Conservation (phyloP, 179 eudicot species). For the Sideroxylon spinosum region DNA sequence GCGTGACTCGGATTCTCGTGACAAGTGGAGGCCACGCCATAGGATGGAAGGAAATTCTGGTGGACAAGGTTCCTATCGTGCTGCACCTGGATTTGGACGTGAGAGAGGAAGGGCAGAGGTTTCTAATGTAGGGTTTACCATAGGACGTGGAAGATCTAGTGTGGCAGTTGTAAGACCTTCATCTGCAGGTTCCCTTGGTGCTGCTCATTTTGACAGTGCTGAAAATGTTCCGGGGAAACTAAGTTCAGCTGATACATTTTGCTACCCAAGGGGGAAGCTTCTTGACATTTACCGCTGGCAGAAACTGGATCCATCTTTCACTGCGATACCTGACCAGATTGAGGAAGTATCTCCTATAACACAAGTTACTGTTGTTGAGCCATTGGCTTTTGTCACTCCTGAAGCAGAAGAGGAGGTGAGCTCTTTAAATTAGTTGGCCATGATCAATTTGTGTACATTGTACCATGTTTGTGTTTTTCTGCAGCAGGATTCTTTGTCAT, state of each 20-base stretch:
- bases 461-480: background rate
- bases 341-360: slow-evolving; percentile 57
- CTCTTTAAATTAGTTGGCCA: background rate
- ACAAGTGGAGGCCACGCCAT: slow-evolving; percentile 98
- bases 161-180: slow-evolving; percentile 34
- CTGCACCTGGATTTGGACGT: slow-evolving; percentile 86
- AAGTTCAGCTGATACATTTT: slow-evolving; percentile 33
- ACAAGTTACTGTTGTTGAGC: slow-evolving; percentile 45
- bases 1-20: slow-evolving; percentile 73
- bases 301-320: slow-evolving; percentile 39
- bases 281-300: slow-evolving; percentile 82
- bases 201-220: slow-evolving; percentile 35
- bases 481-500: background rate
- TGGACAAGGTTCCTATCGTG: slow-evolving; percentile 60
- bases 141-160: slow-evolving; percentile 79
- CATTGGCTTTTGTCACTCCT: slow-evolving; percentile 78
- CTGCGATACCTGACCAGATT: slow-evolving; percentile 37
- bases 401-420: slow-evolving; percentile 75
- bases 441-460: background rate
- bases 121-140: slow-evolving; percentile 57
- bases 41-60: slow-evolving; percentile 60
- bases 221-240: slow-evolving; percentile 53
- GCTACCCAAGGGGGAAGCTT: slow-evolving; percentile 80
- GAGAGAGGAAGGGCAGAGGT: slow-evolving; percentile 68
- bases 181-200: slow-evolving; percentile 40